phyloP scores from a whole-genome alignment of 2,329 filamentous ascomycete genomes.

The Fusarium protoensiforme region DNA sequence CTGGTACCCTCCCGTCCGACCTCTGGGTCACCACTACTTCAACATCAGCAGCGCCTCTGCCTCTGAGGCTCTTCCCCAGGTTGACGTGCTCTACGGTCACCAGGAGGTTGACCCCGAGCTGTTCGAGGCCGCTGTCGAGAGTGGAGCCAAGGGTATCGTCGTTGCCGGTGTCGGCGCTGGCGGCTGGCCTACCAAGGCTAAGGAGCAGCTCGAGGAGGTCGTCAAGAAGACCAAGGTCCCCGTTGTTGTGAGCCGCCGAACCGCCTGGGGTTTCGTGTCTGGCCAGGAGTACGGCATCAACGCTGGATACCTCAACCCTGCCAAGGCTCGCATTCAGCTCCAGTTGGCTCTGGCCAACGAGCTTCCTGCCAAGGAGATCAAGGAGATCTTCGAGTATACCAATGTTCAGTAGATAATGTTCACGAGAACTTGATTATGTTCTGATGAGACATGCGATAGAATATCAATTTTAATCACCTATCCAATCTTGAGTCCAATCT shows the following conservation, averaged over 20 bases:
- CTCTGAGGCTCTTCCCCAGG: conserved; percentile 57
- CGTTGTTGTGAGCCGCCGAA: conserved; percentile 61
- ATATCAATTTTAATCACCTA: background rate
- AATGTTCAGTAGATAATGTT: background rate
- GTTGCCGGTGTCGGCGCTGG: conserved; percentile 66
- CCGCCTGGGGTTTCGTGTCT: conserved; percentile 61
- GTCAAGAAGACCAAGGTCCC: conserved; percentile 56
- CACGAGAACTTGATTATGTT: background rate
- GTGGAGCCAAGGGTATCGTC: conserved; percentile 64
- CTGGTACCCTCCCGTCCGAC: conserved; percentile 63
- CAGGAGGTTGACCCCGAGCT: conserved; percentile 60
- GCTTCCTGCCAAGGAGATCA: conserved; percentile 22
- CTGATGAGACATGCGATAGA: background rate
- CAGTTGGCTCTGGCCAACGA: conserved; percentile 49
- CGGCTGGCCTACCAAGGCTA: conserved; percentile 54
- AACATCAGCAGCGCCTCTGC: conserved; percentile 45
- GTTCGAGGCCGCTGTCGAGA: conserved; percentile 56
- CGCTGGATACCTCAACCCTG: conserved; percentile 64
- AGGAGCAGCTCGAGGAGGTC: conserved; percentile 52
- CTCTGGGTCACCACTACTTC: conserved; percentile 58
- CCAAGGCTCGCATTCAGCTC: conserved; percentile 63
- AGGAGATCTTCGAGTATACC: conserved; percentile 23
- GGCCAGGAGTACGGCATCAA: conserved; percentile 50
- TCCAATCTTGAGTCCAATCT: background rate
- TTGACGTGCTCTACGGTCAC: conserved; percentile 66